phyloP scores from a whole-genome alignment of 192 early-diverging fungal genomes.

The Mycoemilia scoparia region DNA sequence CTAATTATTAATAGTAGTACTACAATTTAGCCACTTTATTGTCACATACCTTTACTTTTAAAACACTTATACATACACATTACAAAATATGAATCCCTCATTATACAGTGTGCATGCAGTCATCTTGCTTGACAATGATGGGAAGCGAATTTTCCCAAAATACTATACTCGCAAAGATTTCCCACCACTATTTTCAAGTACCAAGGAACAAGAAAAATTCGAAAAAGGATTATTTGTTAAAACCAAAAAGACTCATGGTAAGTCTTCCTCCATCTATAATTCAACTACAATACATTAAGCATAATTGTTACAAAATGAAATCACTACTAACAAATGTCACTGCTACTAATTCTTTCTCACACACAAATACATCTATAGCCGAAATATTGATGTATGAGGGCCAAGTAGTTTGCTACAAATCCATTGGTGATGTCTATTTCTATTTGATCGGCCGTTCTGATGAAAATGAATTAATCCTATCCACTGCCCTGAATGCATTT shows the following conservation, averaged over 20 bases:
- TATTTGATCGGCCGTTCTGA: slow-evolving; percentile 79
- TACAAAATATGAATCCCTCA: too few relatives aligned
- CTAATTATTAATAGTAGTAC: too few relatives aligned
- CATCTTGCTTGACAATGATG: slow-evolving; percentile 78
- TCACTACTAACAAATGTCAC: neutral
- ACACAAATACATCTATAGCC: slow-evolving; percentile 25
- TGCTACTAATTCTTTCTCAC: too few relatives aligned
- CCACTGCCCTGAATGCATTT: slow-evolving; percentile 54
- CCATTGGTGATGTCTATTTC: slow-evolving; percentile 72
- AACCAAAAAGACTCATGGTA: slow-evolving; percentile 63
- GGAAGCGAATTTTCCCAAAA: slow-evolving; percentile 81
- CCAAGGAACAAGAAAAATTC: slow-evolving; percentile 78
- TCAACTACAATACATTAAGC: neutral
- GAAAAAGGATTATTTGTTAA: slow-evolving; percentile 86
- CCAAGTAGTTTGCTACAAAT: slow-evolving; percentile 75
- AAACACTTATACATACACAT: too few relatives aligned
- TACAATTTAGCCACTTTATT: too few relatives aligned
- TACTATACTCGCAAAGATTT: slow-evolving; percentile 49
- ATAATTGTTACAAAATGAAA: neutral
- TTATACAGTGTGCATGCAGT: slow-evolving; percentile 78
- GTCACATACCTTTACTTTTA: too few relatives aligned
- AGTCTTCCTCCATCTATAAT: slow-evolving; percentile 1
- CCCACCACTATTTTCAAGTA: slow-evolving; percentile 29
- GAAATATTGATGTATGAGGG: slow-evolving; percentile 91
- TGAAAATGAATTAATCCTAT: slow-evolving; percentile 86